Conservation (phyloP, 2,329 filamentous ascomycete species). For the Monilinia fructigena region DNA sequence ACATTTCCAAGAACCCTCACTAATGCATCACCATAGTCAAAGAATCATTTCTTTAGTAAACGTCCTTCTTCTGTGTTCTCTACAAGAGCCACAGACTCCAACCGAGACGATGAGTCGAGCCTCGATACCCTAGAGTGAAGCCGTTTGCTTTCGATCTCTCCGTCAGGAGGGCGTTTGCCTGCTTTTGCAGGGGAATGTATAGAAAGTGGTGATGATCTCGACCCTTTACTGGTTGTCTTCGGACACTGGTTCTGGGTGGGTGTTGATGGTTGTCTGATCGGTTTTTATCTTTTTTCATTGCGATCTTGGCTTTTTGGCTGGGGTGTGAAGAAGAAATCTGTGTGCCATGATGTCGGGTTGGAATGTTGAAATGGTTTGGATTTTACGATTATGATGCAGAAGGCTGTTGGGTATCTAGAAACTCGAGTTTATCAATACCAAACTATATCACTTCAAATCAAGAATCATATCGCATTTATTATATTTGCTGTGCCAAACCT, state of each 20-base stretch:
- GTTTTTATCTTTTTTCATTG: slow-evolving; percentile 54
- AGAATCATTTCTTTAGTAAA: slow-evolving; percentile 82
- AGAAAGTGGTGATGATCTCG: slow-evolving; percentile 96
- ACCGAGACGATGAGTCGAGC: slow-evolving; percentile 95
- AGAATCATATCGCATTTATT: too few relatives aligned
- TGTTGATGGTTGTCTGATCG: slow-evolving; percentile 90
- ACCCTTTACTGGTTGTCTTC: slow-evolving; percentile 71
- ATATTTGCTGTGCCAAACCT: too few relatives aligned
- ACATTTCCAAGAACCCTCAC: not conserved
- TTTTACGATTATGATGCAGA: too few relatives aligned
- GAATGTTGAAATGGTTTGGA: too few relatives aligned
- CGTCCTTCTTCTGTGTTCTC: slow-evolving; percentile 86
- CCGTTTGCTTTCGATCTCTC: slow-evolving; percentile 59
- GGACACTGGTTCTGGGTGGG: slow-evolving; percentile 77
- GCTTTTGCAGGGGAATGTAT: slow-evolving; percentile 55
- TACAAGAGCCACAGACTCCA: slow-evolving; percentile 91
- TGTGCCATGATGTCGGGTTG: too few relatives aligned
- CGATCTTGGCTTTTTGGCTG: slow-evolving; percentile 44
- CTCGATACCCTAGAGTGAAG: slow-evolving; percentile 88
- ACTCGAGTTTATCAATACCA: too few relatives aligned
- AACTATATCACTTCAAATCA: too few relatives aligned
- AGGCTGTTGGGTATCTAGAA: too few relatives aligned
- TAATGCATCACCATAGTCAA: not conserved
- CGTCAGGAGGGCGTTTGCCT: slow-evolving; percentile 4
- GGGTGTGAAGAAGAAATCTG: slow-evolving; percentile 52